These are phyloP conservation scores for Carex scoparia DNA, from an alignment of 176 grass and related monocot species.

Conservation along the genomic window DNA sequence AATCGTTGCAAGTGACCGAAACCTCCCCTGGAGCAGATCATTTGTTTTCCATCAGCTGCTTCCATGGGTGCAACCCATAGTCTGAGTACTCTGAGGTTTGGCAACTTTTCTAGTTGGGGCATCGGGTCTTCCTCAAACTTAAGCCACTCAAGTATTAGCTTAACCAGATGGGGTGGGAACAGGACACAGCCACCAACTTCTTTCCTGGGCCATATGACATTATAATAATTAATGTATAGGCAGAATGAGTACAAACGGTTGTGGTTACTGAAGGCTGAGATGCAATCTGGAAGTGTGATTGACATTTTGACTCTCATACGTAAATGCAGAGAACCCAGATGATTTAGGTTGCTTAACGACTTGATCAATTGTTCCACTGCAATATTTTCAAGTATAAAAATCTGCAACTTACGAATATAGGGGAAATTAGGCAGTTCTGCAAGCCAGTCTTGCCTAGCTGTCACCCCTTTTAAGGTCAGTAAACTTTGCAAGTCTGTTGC, in stretches of 20 bases:
- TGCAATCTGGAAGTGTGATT: not conserved
- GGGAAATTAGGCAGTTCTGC: not conserved
- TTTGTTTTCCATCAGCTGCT: too few species aligned
- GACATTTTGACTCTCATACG: rapidly evolving
- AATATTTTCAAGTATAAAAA: not conserved
- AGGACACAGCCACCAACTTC: not conserved
- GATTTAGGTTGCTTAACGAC: not conserved
- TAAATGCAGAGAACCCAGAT: not conserved
- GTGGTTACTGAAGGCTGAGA: not conserved
- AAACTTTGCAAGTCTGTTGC: not conserved
- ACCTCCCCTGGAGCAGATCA: too few species aligned
- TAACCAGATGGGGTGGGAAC: not conserved
- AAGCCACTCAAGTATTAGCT: not conserved
- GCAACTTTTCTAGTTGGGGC: slow-evolving; percentile 12
- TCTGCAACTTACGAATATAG: not conserved
- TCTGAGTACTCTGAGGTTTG: not conserved
- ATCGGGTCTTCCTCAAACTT: not conserved
- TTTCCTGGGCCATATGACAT: not conserved
- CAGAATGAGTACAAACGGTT: not conserved
- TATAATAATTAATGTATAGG: too few species aligned
- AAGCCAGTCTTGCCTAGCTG: not conserved
- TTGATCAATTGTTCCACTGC: not conserved
- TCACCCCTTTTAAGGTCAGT: not conserved
- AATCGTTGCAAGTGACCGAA: too few species aligned
- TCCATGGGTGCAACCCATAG: rapidly evolving